Percentiles rank a stretch among this genome's conserved stretches.
phyloP scores from a whole-genome alignment of 495 filamentous ascomycete species.

The Aeminium ludgeri region DNA sequence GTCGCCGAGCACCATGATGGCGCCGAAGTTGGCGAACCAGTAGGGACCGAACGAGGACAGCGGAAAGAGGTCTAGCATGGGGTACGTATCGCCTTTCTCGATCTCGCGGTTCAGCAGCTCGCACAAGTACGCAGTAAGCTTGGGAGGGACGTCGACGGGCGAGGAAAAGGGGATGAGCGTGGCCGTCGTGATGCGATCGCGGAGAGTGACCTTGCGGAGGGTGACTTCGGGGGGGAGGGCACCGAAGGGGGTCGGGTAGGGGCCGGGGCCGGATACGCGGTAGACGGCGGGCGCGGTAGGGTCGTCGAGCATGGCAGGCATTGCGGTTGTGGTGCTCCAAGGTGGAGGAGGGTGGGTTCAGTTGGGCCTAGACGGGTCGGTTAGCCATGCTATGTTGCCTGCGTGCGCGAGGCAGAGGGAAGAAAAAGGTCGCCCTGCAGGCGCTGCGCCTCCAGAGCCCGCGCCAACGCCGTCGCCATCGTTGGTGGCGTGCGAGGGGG shows the following conservation, averaged over 20 bases:
- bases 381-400: no score
- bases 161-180: slow-evolving; percentile 79
- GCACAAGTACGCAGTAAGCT: slow-evolving; percentile 61
- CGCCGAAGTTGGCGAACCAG: slow-evolving; percentile 92
- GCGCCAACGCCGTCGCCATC: no score
- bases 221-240: slow-evolving; percentile 52
- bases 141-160: slow-evolving; percentile 51
- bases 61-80: slow-evolving; percentile 64
- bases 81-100: slow-evolving; percentile 90
- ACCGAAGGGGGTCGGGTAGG: slow-evolving; percentile 45
- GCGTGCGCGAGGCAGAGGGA: no score
- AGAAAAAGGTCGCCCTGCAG: no score
- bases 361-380: no score
- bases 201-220: slow-evolving; percentile 71
- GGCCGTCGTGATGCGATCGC: slow-evolving; percentile 77
- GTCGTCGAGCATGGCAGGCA: slow-evolving; percentile 83
- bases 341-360: no score
- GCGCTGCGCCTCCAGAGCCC: no score
- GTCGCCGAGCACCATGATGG: slow-evolving; percentile 80
- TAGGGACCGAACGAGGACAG: slow-evolving; percentile 64
- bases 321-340: no score
- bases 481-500: no score
- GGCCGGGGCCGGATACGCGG: slow-evolving; percentile 43
- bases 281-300: slow-evolving; percentile 43
- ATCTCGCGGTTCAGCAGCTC: slow-evolving; percentile 89